phyloP scores from a whole-genome alignment of 2,329 filamentous ascomycete species.

The Thermomyces lanuginosus region DNA sequence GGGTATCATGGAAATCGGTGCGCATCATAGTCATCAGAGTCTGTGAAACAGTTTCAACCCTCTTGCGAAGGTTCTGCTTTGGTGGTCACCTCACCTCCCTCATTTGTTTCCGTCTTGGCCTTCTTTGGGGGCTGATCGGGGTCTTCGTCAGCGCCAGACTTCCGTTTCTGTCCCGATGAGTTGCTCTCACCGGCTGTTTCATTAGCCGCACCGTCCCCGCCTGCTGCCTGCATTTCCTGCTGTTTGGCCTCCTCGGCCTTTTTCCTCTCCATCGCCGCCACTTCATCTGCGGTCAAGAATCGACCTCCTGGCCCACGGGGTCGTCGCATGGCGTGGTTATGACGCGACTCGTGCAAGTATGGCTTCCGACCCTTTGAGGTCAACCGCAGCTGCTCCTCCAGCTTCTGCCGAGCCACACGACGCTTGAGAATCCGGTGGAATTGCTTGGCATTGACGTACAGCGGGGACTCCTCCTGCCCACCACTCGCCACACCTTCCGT shows the following conservation, averaged over 20 bases:
- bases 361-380: conserved; percentile 94
- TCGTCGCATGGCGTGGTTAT: conserved; percentile 95
- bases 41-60: conserved; percentile 16
- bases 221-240: too few relatives aligned
- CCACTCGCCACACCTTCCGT: conserved; percentile 59
- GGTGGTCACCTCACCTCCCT: conserved; percentile 36
- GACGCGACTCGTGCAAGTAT: conserved; percentile 90
- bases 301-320: conserved; percentile 85
- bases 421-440: conserved; percentile 95
- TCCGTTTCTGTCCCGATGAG: conserved; percentile 33
- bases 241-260: conserved; percentile 27
- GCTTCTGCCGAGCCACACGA: conserved; percentile 75
- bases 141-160: conserved; percentile 33
- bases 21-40: conserved; percentile 1
- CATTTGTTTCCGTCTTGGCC: conserved; percentile 35
- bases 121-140: conserved; percentile 32
- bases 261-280: conserved; percentile 67
- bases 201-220: conserved; percentile 15
- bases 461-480: conserved; percentile 66
- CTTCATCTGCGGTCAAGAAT: conserved; percentile 92
- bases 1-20: conserved; percentile 3
- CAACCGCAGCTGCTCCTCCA: conserved; percentile 80
- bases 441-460: conserved; percentile 98
- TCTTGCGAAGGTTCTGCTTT: conserved; percentile 33
- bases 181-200: conserved; percentile 16